phyloP scores from a whole-genome alignment of 352 stramenopile species.

The Elongisporangium prolatum region DNA sequence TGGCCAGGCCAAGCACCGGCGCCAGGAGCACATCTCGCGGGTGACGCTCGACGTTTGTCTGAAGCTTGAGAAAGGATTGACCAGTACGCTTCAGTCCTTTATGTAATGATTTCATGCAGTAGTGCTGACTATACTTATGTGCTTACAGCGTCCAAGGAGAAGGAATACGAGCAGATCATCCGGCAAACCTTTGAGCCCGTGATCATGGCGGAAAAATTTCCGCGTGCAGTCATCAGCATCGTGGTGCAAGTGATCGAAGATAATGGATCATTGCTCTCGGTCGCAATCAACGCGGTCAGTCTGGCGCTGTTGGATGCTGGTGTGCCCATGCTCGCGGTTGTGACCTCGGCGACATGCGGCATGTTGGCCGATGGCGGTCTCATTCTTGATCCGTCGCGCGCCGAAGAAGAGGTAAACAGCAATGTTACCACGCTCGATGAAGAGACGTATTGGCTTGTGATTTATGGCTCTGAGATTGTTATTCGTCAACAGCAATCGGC shows the following conservation, averaged over 20 bases:
- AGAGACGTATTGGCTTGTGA: not conserved
- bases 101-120: not conserved
- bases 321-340: constrained; percentile 67
- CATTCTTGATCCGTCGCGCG: constrained; percentile 59
- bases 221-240: constrained; percentile 81
- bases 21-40: constrained; percentile 56
- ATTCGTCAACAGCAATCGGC: constrained; percentile 32
- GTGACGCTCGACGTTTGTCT: constrained; percentile 74
- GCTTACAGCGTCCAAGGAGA: constrained; percentile 68
- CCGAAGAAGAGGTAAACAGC: constrained; percentile 60
- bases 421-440: not conserved
- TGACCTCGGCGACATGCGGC: constrained; percentile 66
- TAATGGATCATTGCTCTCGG: constrained; percentile 72
- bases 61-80: constrained; percentile 72
- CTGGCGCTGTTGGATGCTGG: constrained; percentile 76
- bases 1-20: constrained; percentile 66
- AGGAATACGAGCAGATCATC: constrained; percentile 82
- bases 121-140: not conserved
- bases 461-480: not conserved
- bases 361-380: constrained; percentile 59
- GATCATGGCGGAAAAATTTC: constrained; percentile 63
- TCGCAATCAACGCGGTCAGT: constrained; percentile 75
- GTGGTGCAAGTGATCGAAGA: constrained; percentile 84
- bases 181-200: constrained; percentile 71
- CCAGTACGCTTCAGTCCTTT: constrained; percentile 31